Percentiles rank a stretch among this genome's conserved stretches.
These are phyloP conservation scores for Arabidopsis suecica DNA, from an alignment of 345 rosid genomes.

Conservation along the genomic window DNA sequence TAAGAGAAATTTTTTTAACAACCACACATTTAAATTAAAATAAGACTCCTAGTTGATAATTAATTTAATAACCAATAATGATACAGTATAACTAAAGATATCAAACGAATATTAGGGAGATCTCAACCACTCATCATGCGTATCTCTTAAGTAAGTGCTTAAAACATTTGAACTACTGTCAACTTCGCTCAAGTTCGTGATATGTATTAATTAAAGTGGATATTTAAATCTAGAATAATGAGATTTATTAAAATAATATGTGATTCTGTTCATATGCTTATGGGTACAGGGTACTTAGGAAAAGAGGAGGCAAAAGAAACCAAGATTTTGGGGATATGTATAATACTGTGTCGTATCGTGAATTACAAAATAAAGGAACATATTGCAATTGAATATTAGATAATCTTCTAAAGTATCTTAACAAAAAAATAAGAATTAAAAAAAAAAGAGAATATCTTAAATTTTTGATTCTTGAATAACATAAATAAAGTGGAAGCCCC, in stretches of 20 bases:
- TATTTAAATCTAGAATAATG: slow-evolving; percentile 12
- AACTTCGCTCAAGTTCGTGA: slow-evolving; percentile 32
- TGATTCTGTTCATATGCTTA: slow-evolving; percentile 11
- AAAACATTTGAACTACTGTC: slow-evolving; percentile 35
- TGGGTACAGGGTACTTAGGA: background rate
- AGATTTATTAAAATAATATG: background rate
- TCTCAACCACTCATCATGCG: slow-evolving; percentile 44
- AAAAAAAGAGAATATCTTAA: no score
- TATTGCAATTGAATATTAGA: slow-evolving; percentile 23
- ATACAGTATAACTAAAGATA: slow-evolving; percentile 34
- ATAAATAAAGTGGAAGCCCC: no score
- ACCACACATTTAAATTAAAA: background rate
- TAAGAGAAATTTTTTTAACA: background rate
- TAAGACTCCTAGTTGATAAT: background rate
- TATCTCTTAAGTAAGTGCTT: slow-evolving; percentile 38
- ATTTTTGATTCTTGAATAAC: background rate
- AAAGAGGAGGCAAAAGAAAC: slow-evolving; percentile 32
- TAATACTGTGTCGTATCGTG: slow-evolving; percentile 14
- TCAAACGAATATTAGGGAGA: slow-evolving; percentile 42
- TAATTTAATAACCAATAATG: slow-evolving; percentile 20
- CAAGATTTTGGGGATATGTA: slow-evolving; percentile 41
- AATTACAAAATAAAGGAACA: slow-evolving; percentile 28
- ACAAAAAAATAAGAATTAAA: background rate
- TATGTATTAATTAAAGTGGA: slow-evolving; percentile 12
- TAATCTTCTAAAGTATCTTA: background rate